phyloP scores from a whole-genome alignment of 2,329 filamentous ascomycete species.

The Nannizzia gypsea region DNA sequence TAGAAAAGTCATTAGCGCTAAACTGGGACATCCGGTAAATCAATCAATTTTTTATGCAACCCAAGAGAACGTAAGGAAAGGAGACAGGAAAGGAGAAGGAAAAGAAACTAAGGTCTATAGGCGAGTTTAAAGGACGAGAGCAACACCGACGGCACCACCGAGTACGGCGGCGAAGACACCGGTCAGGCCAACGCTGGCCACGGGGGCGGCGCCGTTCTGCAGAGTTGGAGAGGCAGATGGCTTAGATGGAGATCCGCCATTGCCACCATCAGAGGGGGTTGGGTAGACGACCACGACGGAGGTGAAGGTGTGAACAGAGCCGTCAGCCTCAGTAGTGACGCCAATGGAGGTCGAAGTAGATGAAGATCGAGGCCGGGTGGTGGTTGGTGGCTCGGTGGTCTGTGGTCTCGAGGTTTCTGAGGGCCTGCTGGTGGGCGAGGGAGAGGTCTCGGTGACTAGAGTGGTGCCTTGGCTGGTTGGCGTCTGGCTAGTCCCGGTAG shows the following conservation, averaged over 20 bases:
- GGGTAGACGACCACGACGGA: conserved; percentile 35
- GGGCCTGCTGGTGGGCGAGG: background rate
- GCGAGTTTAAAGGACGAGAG: conserved; percentile 25
- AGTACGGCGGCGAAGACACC: conserved; percentile 30
- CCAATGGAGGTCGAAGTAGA: conserved; percentile 26
- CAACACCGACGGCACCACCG: conserved; percentile 31
- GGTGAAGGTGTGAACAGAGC: conserved; percentile 33
- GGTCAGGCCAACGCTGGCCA: conserved; percentile 21
- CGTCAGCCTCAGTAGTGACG: conserved; percentile 33
- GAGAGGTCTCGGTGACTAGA: conserved; percentile 4
- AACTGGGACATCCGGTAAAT: background rate
- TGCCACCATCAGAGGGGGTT: conserved; percentile 16
- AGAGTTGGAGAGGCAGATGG: conserved; percentile 26
- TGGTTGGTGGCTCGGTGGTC: background rate
- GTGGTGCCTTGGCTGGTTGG: conserved; percentile 9
- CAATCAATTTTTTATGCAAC: background rate
- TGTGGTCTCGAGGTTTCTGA: conserved; percentile 2
- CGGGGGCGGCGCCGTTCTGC: conserved; percentile 27
- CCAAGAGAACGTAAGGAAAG: background rate
- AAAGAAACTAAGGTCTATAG: background rate
- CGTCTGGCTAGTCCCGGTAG: conserved; percentile 7
- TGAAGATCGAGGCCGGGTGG: conserved; percentile 5
- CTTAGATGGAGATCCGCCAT: conserved; percentile 13
- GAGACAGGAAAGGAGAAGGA: background rate
- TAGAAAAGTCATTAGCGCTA: background rate